Conservation (phyloP, 1,284 basidiomycete genomes). For the Sphagnurus paluster region DNA sequence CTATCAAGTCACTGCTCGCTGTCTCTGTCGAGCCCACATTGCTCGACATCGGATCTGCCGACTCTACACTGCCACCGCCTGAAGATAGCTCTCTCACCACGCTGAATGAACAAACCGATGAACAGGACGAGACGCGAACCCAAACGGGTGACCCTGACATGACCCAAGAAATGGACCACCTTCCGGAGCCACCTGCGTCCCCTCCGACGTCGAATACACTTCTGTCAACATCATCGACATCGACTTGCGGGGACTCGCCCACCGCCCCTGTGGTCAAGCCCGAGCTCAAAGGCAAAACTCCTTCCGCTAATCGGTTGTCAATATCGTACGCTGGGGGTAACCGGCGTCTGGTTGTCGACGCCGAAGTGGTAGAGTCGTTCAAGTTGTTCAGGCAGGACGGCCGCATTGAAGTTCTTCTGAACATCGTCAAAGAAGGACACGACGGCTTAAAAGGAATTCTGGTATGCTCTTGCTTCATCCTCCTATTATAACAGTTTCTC, state of each 20-base stretch:
- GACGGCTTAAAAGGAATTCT: slow-evolving; percentile 71
- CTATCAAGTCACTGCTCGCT: slow-evolving; percentile 35
- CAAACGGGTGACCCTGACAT: slow-evolving; percentile 25
- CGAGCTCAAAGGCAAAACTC: slow-evolving; percentile 34
- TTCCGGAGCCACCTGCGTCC: slow-evolving; percentile 57
- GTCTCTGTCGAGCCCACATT: slow-evolving; percentile 50
- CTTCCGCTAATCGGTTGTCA: slow-evolving; percentile 84
- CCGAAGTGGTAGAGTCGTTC: slow-evolving; percentile 81
- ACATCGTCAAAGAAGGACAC: slow-evolving; percentile 52
- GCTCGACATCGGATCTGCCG: slow-evolving; percentile 36
- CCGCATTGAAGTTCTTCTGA: slow-evolving; percentile 80
- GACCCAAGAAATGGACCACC: slow-evolving; percentile 41
- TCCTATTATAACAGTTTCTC: slow-evolving; percentile 10
- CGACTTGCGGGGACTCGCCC: slow-evolving; percentile 37
- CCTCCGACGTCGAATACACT: slow-evolving; percentile 51
- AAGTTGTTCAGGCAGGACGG: slow-evolving; percentile 82
- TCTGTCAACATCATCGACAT: slow-evolving; percentile 48
- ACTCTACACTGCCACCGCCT: slow-evolving; percentile 6
- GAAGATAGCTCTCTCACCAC: slow-evolving; percentile 15
- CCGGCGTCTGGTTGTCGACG: slow-evolving; percentile 85
- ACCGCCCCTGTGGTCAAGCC: slow-evolving; percentile 24
- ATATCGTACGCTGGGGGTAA: slow-evolving; percentile 91
- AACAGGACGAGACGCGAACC: slow-evolving; percentile 20
- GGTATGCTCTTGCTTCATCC: slow-evolving; percentile 42
- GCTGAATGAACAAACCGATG: slow-evolving; percentile 12